Base-by-base conservation (phyloP, 2,329 filamentous ascomycete genomes). In the Tolypocladium inflatum region DNA sequence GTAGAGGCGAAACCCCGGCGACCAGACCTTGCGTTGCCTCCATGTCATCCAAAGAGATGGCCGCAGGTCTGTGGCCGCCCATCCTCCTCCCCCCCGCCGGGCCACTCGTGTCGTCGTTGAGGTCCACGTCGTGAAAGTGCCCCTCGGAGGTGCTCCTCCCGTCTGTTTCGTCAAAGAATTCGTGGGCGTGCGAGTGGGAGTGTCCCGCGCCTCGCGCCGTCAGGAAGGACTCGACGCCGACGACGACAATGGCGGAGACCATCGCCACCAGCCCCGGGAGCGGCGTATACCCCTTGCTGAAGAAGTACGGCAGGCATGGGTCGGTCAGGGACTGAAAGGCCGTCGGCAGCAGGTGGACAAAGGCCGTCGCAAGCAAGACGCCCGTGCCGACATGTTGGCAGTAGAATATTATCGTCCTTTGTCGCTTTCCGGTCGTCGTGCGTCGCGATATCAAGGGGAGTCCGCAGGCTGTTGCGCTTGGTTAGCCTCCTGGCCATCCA, bases 181-280 rank as follows among this genome's bases (percentile, higher is more conserved):
- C 68, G 57, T 76, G 76, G 38, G 75, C 70, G 62, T 86, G 83
- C 1, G 80, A 79, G 65, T 86, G 81, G 1, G 81, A 81, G 65
- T 85, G 84, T 1, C 82, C 78, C 2, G 84, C 85, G 50, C 84
- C 84, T 57, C 83, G 74, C 2, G 87, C 88, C 0, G 91, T 91
- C 64, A 97, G 86, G 70, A 91, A 91, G 75, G 94, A 96, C 72
- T 97, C 93, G 56, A 97, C 81, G 2, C 85, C 83, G 8, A 96
- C 90, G 3, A 97, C 91, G 4, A 89, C 76, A 59, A 96, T 79
- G n/a, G 90, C 89, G 13, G 89, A 86, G 11, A 86, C 72, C 89
- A 96, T 93, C 58, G 90, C 88, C 53, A 96, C 83, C 54, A 94
- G 79, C 2, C 91, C 91, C 0, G 90, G 85, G 70, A 95, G 86